Conservation (phyloP, 2,329 filamentous ascomycete species). For the Talaromyces atroroseus region DNA sequence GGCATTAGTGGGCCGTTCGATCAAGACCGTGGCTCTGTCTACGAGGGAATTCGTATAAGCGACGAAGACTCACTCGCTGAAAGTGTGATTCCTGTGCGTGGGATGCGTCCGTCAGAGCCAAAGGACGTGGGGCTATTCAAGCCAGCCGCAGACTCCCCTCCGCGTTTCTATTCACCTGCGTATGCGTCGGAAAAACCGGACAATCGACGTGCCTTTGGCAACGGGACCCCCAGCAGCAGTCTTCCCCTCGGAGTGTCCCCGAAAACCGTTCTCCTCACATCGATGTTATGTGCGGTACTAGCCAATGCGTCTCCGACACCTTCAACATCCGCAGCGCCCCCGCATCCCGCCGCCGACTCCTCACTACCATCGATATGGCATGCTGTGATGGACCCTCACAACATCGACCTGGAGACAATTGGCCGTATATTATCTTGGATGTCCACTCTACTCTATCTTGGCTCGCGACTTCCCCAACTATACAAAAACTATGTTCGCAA, state of each 20-base stretch:
- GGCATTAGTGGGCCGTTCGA: slow-evolving; percentile 25
- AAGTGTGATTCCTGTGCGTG: slow-evolving; percentile 8
- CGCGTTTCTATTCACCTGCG: slow-evolving; percentile 21
- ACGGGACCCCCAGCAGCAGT: slow-evolving; percentile 18
- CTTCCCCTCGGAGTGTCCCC: slow-evolving; percentile 32
- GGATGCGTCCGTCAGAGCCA: slow-evolving; percentile 18
- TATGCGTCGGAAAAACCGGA: slow-evolving; percentile 27
- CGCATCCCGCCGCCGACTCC: slow-evolving; percentile 14
- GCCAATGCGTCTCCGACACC: slow-evolving; percentile 37
- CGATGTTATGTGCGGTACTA: slow-evolving; percentile 41
- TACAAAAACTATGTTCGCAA: slow-evolving; percentile 60
- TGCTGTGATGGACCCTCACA: slow-evolving; percentile 17
- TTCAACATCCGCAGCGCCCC: slow-evolving; percentile 14
- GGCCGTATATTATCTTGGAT: slow-evolving; percentile 53
- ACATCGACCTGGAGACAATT: slow-evolving; percentile 36
- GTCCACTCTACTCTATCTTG: slow-evolving; percentile 53
- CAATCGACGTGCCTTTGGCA: slow-evolving; percentile 29
- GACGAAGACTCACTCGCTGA: slow-evolving; percentile 14
- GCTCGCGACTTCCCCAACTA: slow-evolving; percentile 58
- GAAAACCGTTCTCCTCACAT: slow-evolving; percentile 40
- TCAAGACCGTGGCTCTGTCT: slow-evolving; percentile 22
- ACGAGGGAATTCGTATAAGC: slow-evolving; percentile 31
- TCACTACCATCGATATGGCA: slow-evolving; percentile 5
- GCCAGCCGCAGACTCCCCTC: slow-evolving; percentile 17
- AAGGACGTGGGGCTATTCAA: slow-evolving; percentile 26